Base-by-base conservation (phyloP, 179 eudicot genomes). In the Vitellaria paradoxa region DNA sequence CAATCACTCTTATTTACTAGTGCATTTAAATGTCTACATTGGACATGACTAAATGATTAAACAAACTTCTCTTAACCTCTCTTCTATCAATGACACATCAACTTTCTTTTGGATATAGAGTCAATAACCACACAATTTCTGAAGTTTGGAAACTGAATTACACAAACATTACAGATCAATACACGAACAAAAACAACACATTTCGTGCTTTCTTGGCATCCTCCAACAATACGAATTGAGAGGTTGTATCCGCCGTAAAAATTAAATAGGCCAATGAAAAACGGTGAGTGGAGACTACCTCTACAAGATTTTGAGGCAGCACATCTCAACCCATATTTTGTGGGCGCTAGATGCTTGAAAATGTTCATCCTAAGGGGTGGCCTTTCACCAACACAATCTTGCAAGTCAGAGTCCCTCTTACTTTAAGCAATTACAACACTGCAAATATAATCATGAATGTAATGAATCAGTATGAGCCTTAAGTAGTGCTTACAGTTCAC, bases 261-360 rank as follows among this genome's bases (percentile, higher is more conserved):
- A 20, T 42, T 11, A 14, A 10, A 77, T 50, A 7, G 8, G 53
- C 8, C 53, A 50, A 50, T 50, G 53, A 11, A 11, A 50, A 7
- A 50, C 0, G 24, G 45, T 53, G 18, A 65, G 30, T 12, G 62
- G 72, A 63, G 60, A 75, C 64, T 85, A 93, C 97, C 98, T 89
- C 82, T 79, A 79, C 50, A 65, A 81, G 68, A 79, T 45, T 73
- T 76, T 60, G 74, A 18, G 46, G 60, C 79, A n/a, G 75, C 75
- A 62, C 78, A 83, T 49, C 77, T 73, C 49, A 49, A 70, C 70
- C 84, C 63, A 67, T 65, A 65, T 67, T 81, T 89, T 73, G 78
- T 68, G 76, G 84, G 81, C 45, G 69, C 80, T 26, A 91, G 62
- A 81, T 72, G 81, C 85, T 79, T 91, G 82, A 91, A 74, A 70